Base-by-base conservation (phyloP, 495 filamentous ascomycete genomes). In the Copromyces sp. region DNA sequence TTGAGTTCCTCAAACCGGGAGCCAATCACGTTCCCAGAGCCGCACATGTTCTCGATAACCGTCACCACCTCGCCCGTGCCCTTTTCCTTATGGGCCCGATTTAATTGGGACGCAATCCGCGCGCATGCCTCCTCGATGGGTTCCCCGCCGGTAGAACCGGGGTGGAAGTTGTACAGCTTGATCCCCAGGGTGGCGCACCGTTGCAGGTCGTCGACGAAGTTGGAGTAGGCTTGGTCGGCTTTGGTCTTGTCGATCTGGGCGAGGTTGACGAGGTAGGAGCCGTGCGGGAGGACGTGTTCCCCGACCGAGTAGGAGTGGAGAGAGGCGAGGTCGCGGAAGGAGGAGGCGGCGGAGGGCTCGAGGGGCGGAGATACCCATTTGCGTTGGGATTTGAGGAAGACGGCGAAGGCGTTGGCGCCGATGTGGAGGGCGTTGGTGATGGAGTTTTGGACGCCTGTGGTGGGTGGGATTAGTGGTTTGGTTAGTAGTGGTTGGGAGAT, bases 241-340 rank as follows among this genome's bases (percentile, higher is more conserved):
- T 95, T 97, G 24, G 85, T 86, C 39, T 87, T 80, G 76, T 97
- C 94, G 17, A 87, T 83, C 78, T 97, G 92, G 2, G 95, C 95
- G 38, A 98, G 90, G 79, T 99, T 99, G 75, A 99, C 93, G 14
- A 99, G 90, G 79, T 99, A 99, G 3, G 93, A 97, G 59, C 95
- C 95, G 79, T 99, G 95, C 0, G 95, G 95, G 3, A 99, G 85
- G 69, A 94, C 84, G 76, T 93, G 90, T 41, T 82, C 86, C 84
- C 78, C 81, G 16, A 89, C 87, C 77, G 96, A 89, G 80, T 95
- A 97, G 39, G 85, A 82, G 77, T 97, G 89, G 74, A 92, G 84
- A 42, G 84, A 81, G 75, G 91, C 93, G 39, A 88, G 81, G 37
- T 84, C 81, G 71, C 83, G 85, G 83, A 97, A 99, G 20, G 88